A percentile compares a stretch with the other conserved stretches of the same genome.
Evolutionary conservation across 345 rosid genomes (phyloP).

Genomic region (Streptanthus diversifolius): DNA sequence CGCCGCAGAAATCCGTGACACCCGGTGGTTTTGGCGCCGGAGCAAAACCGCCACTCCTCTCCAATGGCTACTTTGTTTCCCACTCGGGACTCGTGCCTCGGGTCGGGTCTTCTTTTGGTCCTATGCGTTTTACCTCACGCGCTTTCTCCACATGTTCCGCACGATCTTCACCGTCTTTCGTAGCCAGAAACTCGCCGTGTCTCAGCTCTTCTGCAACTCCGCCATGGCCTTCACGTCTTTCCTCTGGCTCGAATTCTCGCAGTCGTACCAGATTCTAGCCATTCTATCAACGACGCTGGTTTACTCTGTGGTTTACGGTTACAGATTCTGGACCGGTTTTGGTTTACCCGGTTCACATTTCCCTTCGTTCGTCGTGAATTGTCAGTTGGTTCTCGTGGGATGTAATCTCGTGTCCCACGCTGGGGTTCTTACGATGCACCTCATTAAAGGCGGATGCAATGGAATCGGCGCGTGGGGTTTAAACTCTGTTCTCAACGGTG

Average conservation of each 20-base stretch:
- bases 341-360: slow-evolving; percentile 50
- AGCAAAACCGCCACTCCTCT: slow-evolving; percentile 65
- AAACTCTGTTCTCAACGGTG: slow-evolving; percentile 56
- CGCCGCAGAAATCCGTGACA: slow-evolving; percentile 75
- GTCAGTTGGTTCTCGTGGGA: slow-evolving; percentile 52
- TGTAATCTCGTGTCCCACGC: slow-evolving; percentile 63
- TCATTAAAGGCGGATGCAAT: slow-evolving; percentile 72
- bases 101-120: slow-evolving; percentile 99
- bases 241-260: slow-evolving; percentile 86
- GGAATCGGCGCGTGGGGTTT: slow-evolving; percentile 78
- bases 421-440: slow-evolving; percentile 60
- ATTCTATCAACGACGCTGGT: slow-evolving; percentile 66
- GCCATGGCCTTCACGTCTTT: slow-evolving; percentile 61
- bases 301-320: slow-evolving; percentile 69
- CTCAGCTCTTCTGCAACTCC: slow-evolving; percentile 65
- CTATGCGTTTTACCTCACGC: slow-evolving; percentile 68
- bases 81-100: slow-evolving; percentile 83
- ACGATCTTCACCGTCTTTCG: slow-evolving; percentile 56
- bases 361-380: slow-evolving; percentile 55
- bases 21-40: slow-evolving; percentile 82
- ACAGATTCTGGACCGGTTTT: slow-evolving; percentile 64
- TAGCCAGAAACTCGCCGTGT: slow-evolving; percentile 47
- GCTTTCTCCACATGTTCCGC: slow-evolving; percentile 74
- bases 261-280: slow-evolving; percentile 82
- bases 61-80: slow-evolving; percentile 94